Percentiles rank a stretch among this genome's conserved stretches.
phyloP scores from a whole-genome alignment of 2,329 filamentous ascomycete species.

The Canariomyces notabilis region DNA sequence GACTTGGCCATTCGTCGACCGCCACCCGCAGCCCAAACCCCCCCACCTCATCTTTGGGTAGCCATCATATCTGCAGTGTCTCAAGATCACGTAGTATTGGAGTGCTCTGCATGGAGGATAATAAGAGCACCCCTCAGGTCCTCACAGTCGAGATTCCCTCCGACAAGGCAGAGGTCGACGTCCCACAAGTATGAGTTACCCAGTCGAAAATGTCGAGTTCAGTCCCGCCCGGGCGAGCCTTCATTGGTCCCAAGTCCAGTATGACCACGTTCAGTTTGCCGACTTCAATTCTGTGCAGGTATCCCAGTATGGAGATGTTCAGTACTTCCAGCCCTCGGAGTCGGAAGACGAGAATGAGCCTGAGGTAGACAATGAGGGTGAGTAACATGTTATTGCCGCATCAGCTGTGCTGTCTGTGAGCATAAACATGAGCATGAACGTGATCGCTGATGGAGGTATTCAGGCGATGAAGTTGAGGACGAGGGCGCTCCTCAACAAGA shows the following conservation, averaged over 20 bases:
- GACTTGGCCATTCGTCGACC: conserved; percentile 12
- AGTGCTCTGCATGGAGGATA: conserved; percentile 29
- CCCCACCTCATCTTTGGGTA: conserved; percentile 20
- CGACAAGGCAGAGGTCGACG: conserved; percentile 27
- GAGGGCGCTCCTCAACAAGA: conserved; percentile 5
- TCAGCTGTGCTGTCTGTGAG: neutral
- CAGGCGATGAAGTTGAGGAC: neutral
- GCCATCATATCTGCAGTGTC: conserved; percentile 22
- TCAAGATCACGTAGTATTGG: conserved; percentile 17
- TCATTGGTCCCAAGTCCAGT: conserved; percentile 37
- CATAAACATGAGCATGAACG: neutral
- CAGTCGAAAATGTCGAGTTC: conserved; percentile 32
- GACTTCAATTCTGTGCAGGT: conserved; percentile 38
- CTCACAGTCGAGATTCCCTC: conserved; percentile 28
- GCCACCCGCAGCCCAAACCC: conserved; percentile 20
- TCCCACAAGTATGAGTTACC: conserved; percentile 39
- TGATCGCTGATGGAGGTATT: neutral
- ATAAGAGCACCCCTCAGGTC: conserved; percentile 29
- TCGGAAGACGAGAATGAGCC: conserved; percentile 36
- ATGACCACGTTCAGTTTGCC: conserved; percentile 36
- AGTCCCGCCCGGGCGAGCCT: conserved; percentile 37
- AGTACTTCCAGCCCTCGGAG: conserved; percentile 37
- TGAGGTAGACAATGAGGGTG: conserved; percentile 19
- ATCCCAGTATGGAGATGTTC: conserved; percentile 38
- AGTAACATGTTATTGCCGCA: conserved; percentile 7